Conservation (phyloP, 2,329 filamentous ascomycete species). For the Biscogniauxia mediterranea region DNA sequence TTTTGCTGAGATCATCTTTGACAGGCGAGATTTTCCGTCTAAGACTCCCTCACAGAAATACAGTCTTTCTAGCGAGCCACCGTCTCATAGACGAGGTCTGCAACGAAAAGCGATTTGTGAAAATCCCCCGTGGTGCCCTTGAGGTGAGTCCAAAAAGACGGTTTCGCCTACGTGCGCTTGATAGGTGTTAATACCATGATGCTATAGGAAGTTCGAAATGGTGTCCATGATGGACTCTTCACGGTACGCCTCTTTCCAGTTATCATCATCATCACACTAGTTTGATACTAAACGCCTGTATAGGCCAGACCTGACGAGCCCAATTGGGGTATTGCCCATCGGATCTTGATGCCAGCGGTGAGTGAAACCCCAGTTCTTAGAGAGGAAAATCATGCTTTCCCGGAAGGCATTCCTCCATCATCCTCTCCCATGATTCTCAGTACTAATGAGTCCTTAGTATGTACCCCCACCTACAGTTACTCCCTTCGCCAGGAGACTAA, state of each 20-base stretch:
- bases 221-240: slow-evolving; percentile 64
- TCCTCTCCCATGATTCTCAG: neutral
- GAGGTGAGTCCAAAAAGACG: slow-evolving; percentile 28
- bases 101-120: slow-evolving; percentile 65
- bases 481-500: neutral
- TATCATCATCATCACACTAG: neutral
- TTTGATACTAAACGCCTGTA: slow-evolving; percentile 3
- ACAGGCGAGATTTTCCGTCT: slow-evolving; percentile 61
- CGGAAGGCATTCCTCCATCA: neutral
- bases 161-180: neutral
- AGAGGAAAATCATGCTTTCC: neutral
- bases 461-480: slow-evolving; percentile 4
- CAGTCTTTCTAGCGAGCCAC: slow-evolving; percentile 51
- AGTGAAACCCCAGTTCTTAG: neutral
- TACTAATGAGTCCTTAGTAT: slow-evolving; percentile 16
- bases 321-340: slow-evolving; percentile 56
- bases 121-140: slow-evolving; percentile 51
- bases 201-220: slow-evolving; percentile 53
- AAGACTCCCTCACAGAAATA: slow-evolving; percentile 44
- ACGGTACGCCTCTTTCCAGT: slow-evolving; percentile 42
- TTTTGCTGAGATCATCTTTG: slow-evolving; percentile 12
- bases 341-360: slow-evolving; percentile 26
- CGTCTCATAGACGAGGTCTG: slow-evolving; percentile 62
- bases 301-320: slow-evolving; percentile 47
- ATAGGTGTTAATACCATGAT: slow-evolving; percentile 3